Conservation (phyloP, 2,329 filamentous ascomycete species). For the Colletotrichum trifolii region DNA sequence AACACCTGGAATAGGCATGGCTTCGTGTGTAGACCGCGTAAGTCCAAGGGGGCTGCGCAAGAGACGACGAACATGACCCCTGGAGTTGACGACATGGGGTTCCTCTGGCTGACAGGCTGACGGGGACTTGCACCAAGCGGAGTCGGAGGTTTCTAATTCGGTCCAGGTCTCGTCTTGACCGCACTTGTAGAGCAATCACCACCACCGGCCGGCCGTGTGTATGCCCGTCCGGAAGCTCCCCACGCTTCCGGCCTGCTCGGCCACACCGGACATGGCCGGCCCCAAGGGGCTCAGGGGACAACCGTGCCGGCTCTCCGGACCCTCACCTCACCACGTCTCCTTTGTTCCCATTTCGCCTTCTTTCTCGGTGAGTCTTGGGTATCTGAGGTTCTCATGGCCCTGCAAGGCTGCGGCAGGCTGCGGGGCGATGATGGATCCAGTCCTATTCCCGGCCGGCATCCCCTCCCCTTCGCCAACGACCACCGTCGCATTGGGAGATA, state of each 20-base stretch:
- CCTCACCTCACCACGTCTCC: not conserved
- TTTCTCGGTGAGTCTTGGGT: not conserved
- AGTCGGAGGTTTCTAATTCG: constrained; percentile 16
- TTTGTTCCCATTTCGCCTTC: not conserved
- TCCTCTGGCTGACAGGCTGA: too few species aligned
- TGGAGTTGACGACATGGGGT: too few species aligned
- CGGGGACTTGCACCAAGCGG: not conserved
- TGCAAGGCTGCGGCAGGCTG: not conserved
- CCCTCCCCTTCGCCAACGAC: not conserved
- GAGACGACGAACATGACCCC: constrained; percentile 5
- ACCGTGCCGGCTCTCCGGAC: not conserved
- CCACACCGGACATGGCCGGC: constrained; percentile 11
- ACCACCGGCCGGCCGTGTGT: constrained; percentile 5
- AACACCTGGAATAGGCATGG: not conserved
- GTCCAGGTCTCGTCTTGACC: not conserved
- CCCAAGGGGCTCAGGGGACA: not conserved
- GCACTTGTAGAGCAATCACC: not conserved
- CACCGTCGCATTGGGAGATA: constrained; percentile 3
- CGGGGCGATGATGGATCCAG: too few species aligned
- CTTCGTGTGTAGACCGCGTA: constrained; percentile 5
- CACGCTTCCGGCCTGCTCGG: constrained; percentile 11
- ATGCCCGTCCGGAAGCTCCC: constrained; percentile 1
- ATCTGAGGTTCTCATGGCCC: not conserved
- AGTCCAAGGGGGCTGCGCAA: constrained; percentile 17
- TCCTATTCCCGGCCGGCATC: too few species aligned